These are phyloP conservation scores for Pythium volutum DNA, from an alignment of 352 stramenopile genomes.

Conservation along the genomic window DNA sequence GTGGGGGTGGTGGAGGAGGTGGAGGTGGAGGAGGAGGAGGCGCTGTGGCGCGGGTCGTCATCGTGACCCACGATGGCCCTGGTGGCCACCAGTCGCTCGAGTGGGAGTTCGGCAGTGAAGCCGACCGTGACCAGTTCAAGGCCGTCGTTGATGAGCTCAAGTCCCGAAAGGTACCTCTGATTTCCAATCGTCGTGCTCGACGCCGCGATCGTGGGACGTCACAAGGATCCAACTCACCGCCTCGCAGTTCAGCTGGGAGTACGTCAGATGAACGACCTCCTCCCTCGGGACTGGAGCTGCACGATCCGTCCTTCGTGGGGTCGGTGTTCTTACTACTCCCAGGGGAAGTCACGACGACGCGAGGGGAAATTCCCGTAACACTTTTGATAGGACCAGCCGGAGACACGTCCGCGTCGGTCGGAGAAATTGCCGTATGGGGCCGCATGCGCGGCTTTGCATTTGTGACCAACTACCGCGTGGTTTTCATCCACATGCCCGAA, in stretches of 20 bases:
- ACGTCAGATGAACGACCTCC: not conserved
- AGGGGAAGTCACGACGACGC: conserved; percentile 43
- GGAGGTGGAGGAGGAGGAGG: conserved; percentile 3
- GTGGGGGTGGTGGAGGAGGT: conserved; percentile 13
- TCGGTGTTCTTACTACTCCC: conserved; percentile 16
- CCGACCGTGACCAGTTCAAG: conserved; percentile 63
- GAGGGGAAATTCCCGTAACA: conserved; percentile 47
- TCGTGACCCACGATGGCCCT: conserved; percentile 56
- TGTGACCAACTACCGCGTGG: conserved; percentile 77
- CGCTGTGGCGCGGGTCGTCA: conserved; percentile 37
- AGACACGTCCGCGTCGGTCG: conserved; percentile 33
- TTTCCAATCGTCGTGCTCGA: not conserved
- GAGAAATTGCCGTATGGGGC: conserved; percentile 62
- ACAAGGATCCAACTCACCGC: not conserved
- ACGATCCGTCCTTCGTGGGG: conserved; percentile 8
- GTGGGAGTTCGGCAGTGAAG: conserved; percentile 73
- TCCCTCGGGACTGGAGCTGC: not conserved
- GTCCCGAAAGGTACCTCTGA: conserved; percentile 10
- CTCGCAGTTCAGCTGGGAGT: not conserved
- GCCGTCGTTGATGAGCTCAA: conserved; percentile 38
- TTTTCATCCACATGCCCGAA: conserved; percentile 64
- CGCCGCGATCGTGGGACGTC: not conserved
- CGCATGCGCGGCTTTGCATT: conserved; percentile 57
- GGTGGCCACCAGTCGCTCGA: conserved; percentile 50
- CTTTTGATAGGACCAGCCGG: conserved; percentile 58